Evolutionary conservation across 2,329 filamentous ascomycete species (phyloP), one percentile per base, ranked within the genome.

Genomic region (Colletotrichum eleusines): DNA sequence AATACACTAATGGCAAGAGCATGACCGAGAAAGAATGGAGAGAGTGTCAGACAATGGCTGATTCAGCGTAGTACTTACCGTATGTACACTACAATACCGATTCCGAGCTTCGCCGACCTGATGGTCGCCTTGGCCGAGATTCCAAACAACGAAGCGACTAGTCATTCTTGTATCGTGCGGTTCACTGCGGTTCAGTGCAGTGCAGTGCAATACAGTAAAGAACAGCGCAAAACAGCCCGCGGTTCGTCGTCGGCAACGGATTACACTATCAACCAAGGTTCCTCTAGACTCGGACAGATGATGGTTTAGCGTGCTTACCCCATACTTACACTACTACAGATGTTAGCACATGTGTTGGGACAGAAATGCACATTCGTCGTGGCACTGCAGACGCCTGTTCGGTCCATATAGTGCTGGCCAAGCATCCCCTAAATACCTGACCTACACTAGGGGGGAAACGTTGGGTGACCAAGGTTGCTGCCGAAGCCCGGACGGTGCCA

Each of bases 41-140:
- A 61, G 35, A 51, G 35, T 57, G 63, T 57, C 64, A 58, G 57
- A 59, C 64, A 70, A 33, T 63, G 61, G 44, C 51, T 63, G 68
- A 68, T 68, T 57, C 64, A 67, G 63, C 42, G 14, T 28, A 38
- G 33, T 26, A 18, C 31, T 3, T n/a, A n/a, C n/a, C n/a, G n/a
- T n/a, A n/a, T n/a, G n/a, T n/a, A n/a, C n/a, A n/a, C n/a, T n/a
- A n/a, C n/a, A 7, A 33, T 33, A 33, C 18, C n/a, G 40, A 9
- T 62, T 66, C 68, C 68, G 58, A 71, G 31, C 28, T 46, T 35
- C 51, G 46, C 68, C 68, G 68, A 58, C 64, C 33, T 33, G 64
- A 53, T 68, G 50, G 23, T 68, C 64, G 68, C 64, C 28, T 28
- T 68, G 35, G 68, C 68, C 68, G 64, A 51, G 42, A 33, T 28